Evolutionary conservation across 2,329 filamentous ascomycete genomes (phyloP).

Genomic region (Gremmenia infestans): DNA sequence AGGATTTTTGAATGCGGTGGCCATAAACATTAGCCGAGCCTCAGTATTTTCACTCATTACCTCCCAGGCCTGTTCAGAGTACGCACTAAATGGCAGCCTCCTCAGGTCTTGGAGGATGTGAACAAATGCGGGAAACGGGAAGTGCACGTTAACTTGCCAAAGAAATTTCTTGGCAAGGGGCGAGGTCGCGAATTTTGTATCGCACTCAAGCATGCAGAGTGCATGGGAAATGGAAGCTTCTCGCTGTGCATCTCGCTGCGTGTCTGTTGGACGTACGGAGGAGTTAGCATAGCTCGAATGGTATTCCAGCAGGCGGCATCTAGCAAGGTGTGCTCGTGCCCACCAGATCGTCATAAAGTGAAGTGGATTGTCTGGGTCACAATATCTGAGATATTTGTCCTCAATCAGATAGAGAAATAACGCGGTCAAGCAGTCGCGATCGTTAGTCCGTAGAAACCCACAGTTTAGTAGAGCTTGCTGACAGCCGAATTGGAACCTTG

Average conservation of each 20-base stretch:
- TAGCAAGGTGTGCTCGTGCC: conserved; percentile 22
- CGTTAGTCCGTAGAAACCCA: conserved; percentile 36
- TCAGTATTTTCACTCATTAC: conserved; percentile 25
- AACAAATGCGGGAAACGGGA: conserved; percentile 32
- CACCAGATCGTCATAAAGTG: conserved; percentile 32
- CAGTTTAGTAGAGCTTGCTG: conserved; percentile 42
- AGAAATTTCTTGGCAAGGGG: conserved; percentile 26
- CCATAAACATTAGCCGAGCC: conserved; percentile 17
- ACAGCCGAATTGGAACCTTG: conserved; percentile 40
- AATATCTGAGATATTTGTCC: conserved; percentile 38
- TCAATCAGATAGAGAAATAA: conserved; percentile 48
- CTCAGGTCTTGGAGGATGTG: conserved; percentile 31
- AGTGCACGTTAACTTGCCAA: conserved; percentile 31
- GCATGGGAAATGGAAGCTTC: conserved; percentile 31
- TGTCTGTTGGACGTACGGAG: conserved; percentile 11
- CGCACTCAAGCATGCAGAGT: conserved; percentile 30
- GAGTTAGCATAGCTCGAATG: conserved; percentile 20
- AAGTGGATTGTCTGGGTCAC: conserved; percentile 36
- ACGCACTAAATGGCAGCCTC: conserved; percentile 20
- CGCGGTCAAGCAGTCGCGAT: conserved; percentile 45
- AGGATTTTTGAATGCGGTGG: conserved; percentile 16
- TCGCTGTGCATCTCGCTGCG: conserved; percentile 23
- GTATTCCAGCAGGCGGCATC: conserved; percentile 27
- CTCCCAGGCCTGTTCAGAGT: conserved; percentile 29
- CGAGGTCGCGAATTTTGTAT: conserved; percentile 30